Base-by-base conservation (phyloP, 192 early-diverging fungal genomes). In the Umbelopsis ramanniana region DNA sequence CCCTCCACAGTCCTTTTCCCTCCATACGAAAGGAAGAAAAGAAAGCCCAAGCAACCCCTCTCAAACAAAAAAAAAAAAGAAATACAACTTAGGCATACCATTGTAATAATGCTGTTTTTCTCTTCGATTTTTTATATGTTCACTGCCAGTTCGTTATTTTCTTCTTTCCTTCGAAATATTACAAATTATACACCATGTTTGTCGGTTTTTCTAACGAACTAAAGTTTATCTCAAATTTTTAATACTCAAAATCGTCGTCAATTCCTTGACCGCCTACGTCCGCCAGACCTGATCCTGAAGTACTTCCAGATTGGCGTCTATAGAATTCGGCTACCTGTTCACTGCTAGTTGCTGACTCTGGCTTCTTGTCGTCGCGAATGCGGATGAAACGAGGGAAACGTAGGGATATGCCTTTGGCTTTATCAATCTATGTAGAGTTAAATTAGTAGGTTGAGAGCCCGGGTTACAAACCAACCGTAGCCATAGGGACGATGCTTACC, bases 371-470 rank as follows among this genome's bases (percentile, higher is more conserved):
- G 45, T 99, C 97, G 12, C 98, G 88, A 15, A 98, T 77, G 40
- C 95, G 89, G 70, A 99, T 92, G 76, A 99, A 99, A 33, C 98
- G 85, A 46, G 98, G 98, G 82, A 99, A 99, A 40, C 98, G 93
- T 67, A 99, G 84, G 37, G 95, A 97, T 45, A 99, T 93, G 11
- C 98, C 98, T 81, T 97, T 98, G 74, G 73, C 79, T 5, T 82
- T 70, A 71, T 97, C 94, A 29, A 92, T 76, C 89, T 91, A 82
- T 21, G 15, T 50, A 21, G 48, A 17, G 15, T 50, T n/a, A 3
- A 29, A 29, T 29, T 1, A 29, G 29, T 29, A 29, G 3, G 1
- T 29, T 29, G 29, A 3, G 1, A 3, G 29, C 29, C 1, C 29
- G 29, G n/a, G 29, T 29, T 29, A 29, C 3, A 29, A 1, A 29